phyloP scores from a whole-genome alignment of 1,284 basidiomycete species.

The Moesziomyces sp. region DNA sequence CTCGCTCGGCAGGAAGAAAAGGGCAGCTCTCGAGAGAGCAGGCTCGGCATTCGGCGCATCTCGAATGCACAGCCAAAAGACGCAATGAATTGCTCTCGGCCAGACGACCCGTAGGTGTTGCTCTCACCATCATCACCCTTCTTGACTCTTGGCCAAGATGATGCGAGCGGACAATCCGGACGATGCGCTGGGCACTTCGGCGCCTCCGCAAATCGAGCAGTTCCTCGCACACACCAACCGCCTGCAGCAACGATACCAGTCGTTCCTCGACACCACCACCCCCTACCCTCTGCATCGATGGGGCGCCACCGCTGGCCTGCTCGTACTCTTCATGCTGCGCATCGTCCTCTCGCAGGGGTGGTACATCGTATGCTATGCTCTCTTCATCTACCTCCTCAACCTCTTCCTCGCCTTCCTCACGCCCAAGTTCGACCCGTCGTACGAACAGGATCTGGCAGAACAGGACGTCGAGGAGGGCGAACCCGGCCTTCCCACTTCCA shows the following conservation, averaged over 20 bases:
- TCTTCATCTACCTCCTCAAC: constrained; percentile 68
- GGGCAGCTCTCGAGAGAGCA: no score
- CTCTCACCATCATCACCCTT: background rate
- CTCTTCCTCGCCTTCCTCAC: constrained; percentile 86
- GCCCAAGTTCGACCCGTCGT: constrained; percentile 94
- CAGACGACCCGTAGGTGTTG: no score
- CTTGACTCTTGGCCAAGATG: constrained; percentile 30
- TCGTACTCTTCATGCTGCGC: constrained; percentile 83
- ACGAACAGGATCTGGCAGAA: constrained; percentile 90
- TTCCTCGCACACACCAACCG: constrained; percentile 53
- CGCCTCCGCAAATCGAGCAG: constrained; percentile 50
- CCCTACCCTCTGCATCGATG: constrained; percentile 89
- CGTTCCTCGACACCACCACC: constrained; percentile 86
- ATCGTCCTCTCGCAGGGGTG: constrained; percentile 91
- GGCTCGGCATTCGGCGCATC: no score
- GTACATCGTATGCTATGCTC: constrained; percentile 76
- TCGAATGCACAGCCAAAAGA: no score
- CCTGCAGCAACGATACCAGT: constrained; percentile 72
- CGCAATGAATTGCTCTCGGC: no score
- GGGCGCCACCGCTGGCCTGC: constrained; percentile 80
- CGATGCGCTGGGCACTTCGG: constrained; percentile 30
- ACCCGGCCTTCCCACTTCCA: constrained; percentile 68
- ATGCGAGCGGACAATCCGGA: constrained; percentile 57
- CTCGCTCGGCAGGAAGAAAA: no score
- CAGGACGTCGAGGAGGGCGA: constrained; percentile 96